A percentile compares a stretch with the other conserved stretches of the same genome.
phyloP scores from a whole-genome alignment of 495 filamentous ascomycete genomes.

The Elasticomyces elasticus region DNA sequence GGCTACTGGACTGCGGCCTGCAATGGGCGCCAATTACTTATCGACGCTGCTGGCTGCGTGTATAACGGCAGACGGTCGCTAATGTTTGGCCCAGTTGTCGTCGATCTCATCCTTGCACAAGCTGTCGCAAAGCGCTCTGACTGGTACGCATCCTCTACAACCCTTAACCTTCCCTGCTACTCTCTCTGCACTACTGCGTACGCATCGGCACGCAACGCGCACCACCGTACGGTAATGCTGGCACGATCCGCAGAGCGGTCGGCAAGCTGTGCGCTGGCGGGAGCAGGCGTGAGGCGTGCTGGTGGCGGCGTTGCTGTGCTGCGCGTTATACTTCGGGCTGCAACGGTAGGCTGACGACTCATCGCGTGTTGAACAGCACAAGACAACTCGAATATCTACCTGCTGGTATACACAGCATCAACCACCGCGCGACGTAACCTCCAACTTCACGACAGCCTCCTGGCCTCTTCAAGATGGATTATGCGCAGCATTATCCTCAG shows the following conservation, averaged over 20 bases:
- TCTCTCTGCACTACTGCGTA: neutral
- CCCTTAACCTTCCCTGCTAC: neutral
- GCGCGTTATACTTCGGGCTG: conserved; percentile 5
- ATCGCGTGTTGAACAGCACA: conserved; percentile 4
- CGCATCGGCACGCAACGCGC: neutral
- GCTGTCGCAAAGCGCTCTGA: neutral
- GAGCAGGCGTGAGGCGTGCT: conserved; percentile 4
- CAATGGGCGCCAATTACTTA: conserved; percentile 7
- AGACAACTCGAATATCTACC: neutral
- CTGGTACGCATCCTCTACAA: conserved; percentile 1
- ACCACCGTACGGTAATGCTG: neutral
- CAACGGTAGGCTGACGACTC: conserved; percentile 9
- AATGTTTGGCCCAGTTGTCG: conserved; percentile 5
- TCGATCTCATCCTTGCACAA: conserved; percentile 1
- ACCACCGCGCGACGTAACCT: conserved; percentile 5
- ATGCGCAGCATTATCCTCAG: conserved; percentile 18
- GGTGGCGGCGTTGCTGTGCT: neutral
- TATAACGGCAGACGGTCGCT: conserved; percentile 10
- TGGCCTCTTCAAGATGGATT: conserved; percentile 10
- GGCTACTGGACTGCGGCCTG: neutral
- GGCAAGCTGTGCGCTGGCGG: neutral
- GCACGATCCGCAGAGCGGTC: neutral
- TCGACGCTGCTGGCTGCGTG: neutral
- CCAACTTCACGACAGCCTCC: conserved; percentile 4
- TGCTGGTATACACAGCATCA: neutral